Evolutionary conservation across 441 rosid genomes (phyloP).

Genomic region (Adansonia gregorii): DNA sequence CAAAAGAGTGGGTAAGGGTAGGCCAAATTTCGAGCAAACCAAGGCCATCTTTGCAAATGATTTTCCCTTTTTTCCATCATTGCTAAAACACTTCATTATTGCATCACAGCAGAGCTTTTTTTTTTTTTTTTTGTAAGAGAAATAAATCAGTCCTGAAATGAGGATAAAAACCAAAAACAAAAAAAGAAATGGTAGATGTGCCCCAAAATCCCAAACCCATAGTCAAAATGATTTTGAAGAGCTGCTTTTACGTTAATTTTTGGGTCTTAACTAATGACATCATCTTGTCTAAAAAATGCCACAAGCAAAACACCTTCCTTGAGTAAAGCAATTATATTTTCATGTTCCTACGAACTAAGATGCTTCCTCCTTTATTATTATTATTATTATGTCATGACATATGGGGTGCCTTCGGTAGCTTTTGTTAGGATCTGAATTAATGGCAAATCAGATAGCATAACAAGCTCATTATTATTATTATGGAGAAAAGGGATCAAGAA

Average conservation of each 20-base stretch:
- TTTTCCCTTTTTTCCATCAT: conserved; percentile 26
- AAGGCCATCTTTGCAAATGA: conserved; percentile 23
- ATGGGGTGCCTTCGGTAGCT: conserved; percentile 9
- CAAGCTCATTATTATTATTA: neutral
- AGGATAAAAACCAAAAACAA: neutral
- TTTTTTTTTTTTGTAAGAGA: neutral
- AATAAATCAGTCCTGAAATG: neutral
- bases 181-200: neutral
- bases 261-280: neutral
- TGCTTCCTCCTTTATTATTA: neutral
- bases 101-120: conserved; percentile 22
- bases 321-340: conserved; percentile 27
- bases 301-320: conserved; percentile 20
- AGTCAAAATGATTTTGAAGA: conserved; percentile 32
- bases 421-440: conserved; percentile 14
- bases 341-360: conserved; percentile 19
- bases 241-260: neutral
- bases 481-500: neutral
- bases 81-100: conserved; percentile 30
- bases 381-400: neutral
- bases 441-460: conserved; percentile 1
- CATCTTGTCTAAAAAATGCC: conserved; percentile 18
- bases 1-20: neutral
- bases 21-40: conserved; percentile 33
- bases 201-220: neutral